Evolutionary conservation across 306 rosid genomes (phyloP).

Genomic region (Parietaria judaica): DNA sequence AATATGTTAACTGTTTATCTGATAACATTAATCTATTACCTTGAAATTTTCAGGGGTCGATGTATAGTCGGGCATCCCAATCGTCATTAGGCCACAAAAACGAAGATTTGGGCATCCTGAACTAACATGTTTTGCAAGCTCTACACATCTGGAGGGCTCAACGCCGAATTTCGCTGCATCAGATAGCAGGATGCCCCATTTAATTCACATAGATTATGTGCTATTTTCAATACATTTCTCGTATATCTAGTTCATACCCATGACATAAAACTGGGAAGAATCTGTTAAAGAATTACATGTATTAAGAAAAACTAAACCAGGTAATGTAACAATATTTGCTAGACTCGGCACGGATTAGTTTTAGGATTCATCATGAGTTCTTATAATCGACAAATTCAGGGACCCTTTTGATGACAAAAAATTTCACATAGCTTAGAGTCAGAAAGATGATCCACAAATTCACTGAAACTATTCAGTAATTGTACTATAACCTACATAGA

Average conservation of each 20-base stretch:
- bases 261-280: neutral
- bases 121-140: slow-evolving; percentile 69
- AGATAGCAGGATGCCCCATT: neutral
- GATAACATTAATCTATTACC: slow-evolving; percentile 30
- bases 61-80: slow-evolving; percentile 87
- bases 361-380: neutral
- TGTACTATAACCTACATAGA: too few relatives aligned
- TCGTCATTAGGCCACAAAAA: slow-evolving; percentile 85
- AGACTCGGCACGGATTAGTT: neutral
- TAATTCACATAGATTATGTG: too few relatives aligned
- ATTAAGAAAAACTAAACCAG: too few relatives aligned
- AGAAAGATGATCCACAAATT: neutral
- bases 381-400: neutral
- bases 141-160: slow-evolving; percentile 66
- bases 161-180: slow-evolving; percentile 81
- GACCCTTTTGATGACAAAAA: neutral
- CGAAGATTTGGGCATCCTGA: slow-evolving; percentile 63
- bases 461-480: too few relatives aligned
- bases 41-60: slow-evolving; percentile 88
- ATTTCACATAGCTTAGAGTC: neutral
- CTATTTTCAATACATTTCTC: too few relatives aligned
- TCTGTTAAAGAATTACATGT: too few relatives aligned
- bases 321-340: too few relatives aligned
- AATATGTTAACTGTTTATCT: neutral
- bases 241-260: neutral